A percentile compares a stretch with the other conserved stretches of the same genome.
These are phyloP conservation scores for Tricholoma sp. DNA, from an alignment of 768 basidiomycete genomes.

Conservation along the genomic window DNA sequence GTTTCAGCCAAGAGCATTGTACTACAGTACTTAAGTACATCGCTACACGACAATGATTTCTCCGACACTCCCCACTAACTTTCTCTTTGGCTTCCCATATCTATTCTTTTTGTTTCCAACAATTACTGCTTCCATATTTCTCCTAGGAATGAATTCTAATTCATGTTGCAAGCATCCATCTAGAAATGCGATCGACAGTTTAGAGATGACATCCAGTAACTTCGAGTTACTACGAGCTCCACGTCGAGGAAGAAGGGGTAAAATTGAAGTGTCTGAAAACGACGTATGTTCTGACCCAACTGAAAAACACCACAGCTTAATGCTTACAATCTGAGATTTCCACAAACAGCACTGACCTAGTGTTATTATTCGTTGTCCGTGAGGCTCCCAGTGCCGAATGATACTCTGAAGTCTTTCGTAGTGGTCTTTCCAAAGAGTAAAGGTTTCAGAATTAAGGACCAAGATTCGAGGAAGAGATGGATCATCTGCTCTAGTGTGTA, in stretches of 20 bases:
- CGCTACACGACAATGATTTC: constrained; percentile 36
- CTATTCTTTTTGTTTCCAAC: constrained; percentile 37
- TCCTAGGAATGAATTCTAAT: constrained; percentile 23
- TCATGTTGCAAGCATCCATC: constrained; percentile 32
- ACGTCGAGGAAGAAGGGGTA: constrained; percentile 35
- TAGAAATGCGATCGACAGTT: constrained; percentile 38
- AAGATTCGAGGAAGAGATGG: constrained; percentile 36
- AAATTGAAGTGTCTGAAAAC: constrained; percentile 44
- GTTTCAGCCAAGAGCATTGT: no score
- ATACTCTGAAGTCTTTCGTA: constrained; percentile 54
- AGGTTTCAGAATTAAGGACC: constrained; percentile 72
- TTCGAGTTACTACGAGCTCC: constrained; percentile 19
- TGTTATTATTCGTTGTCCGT: constrained; percentile 39
- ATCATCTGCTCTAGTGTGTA: not conserved
- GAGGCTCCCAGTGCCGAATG: constrained; percentile 49
- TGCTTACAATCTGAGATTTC: not conserved
- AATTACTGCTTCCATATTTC: constrained; percentile 32
- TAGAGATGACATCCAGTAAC: constrained; percentile 30
- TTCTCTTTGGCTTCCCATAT: constrained; percentile 41
- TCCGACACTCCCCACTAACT: constrained; percentile 36
- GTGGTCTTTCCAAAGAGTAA: constrained; percentile 77
- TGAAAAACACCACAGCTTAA: constrained; percentile 12
- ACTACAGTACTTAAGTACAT: no score
- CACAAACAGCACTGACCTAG: constrained; percentile 31
- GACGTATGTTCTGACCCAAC: constrained; percentile 40